Evolutionary conservation across 2,329 filamentous ascomycete genomes (phyloP).

Genomic region (Harringtonia lauricola): DNA sequence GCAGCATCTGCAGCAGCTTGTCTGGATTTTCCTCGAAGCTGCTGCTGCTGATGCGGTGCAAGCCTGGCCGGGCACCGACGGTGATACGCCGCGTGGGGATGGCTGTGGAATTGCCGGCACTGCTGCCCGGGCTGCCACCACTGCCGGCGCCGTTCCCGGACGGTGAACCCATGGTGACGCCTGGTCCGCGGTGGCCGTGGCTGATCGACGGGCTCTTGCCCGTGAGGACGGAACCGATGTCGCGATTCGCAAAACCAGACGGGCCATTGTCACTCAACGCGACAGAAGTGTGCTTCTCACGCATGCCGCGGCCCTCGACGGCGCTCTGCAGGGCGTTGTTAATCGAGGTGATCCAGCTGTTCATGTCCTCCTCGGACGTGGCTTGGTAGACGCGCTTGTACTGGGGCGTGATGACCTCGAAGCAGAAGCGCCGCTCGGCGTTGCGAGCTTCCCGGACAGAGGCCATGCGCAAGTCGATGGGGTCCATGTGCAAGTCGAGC

Average conservation of each 20-base stretch:
- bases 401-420: constrained; percentile 94
- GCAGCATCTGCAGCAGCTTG: constrained; percentile 74
- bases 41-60: constrained; percentile 50
- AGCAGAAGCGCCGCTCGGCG: constrained; percentile 90
- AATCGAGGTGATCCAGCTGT: constrained; percentile 88
- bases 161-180: constrained; percentile 1
- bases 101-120: constrained; percentile 28
- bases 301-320: constrained; percentile 67
- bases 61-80: constrained; percentile 74
- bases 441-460: constrained; percentile 93
- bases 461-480: constrained; percentile 92
- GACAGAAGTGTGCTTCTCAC: constrained; percentile 31
- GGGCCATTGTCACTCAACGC: no score
- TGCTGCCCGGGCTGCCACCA: constrained; percentile 30
- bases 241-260: constrained; percentile 54
- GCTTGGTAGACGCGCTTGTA: constrained; percentile 96
- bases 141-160: constrained; percentile 29
- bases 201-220: constrained; percentile 73
- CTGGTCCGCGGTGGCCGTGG: constrained; percentile 34
- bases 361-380: constrained; percentile 96
- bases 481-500: constrained; percentile 93
- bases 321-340: constrained; percentile 96
- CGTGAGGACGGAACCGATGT: constrained; percentile 86
- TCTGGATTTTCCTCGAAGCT: constrained; percentile 74
- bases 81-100: constrained; percentile 77